Percentiles rank a stretch among this genome's conserved stretches.
Evolutionary conservation across 768 basidiomycete genomes (phyloP).

Genomic region (Tulasnella sp.): DNA sequence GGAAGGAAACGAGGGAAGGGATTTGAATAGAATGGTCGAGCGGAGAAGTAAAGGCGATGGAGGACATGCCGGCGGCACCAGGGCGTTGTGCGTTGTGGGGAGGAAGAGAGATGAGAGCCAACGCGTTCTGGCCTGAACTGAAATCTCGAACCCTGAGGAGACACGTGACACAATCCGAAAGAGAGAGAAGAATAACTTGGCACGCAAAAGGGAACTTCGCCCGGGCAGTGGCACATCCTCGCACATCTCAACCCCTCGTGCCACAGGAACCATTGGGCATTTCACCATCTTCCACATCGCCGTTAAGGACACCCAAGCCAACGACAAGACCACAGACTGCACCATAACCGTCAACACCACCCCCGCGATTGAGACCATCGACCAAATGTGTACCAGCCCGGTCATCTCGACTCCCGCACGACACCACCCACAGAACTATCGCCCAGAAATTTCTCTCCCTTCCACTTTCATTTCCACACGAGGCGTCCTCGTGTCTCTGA

Average conservation of each 20-base stretch:
- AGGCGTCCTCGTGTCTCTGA: not conserved
- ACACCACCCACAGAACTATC: not conserved
- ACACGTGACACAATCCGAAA: too few species aligned
- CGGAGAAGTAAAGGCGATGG: too few species aligned
- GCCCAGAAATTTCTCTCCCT: not conserved
- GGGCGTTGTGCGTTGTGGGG: too few species aligned
- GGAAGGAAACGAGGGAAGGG: too few species aligned
- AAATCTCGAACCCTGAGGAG: too few species aligned
- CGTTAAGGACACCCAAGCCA: not conserved
- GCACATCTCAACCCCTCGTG: not conserved
- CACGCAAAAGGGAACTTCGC: not conserved
- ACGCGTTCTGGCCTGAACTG: too few species aligned
- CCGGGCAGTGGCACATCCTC: not conserved
- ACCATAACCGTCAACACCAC: not conserved
- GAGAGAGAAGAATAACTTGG: not conserved
- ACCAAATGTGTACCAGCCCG: not conserved
- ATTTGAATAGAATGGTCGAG: too few species aligned
- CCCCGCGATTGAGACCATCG: not conserved
- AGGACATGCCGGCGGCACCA: too few species aligned
- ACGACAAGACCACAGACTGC: not conserved
- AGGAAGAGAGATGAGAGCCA: too few species aligned
- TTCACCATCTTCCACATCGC: not conserved
- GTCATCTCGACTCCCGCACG: not conserved
- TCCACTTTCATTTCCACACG: not conserved
- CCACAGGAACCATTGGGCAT: not conserved